Conservation (phyloP, 2,329 filamentous ascomycete species). For the Eutypa lata region DNA sequence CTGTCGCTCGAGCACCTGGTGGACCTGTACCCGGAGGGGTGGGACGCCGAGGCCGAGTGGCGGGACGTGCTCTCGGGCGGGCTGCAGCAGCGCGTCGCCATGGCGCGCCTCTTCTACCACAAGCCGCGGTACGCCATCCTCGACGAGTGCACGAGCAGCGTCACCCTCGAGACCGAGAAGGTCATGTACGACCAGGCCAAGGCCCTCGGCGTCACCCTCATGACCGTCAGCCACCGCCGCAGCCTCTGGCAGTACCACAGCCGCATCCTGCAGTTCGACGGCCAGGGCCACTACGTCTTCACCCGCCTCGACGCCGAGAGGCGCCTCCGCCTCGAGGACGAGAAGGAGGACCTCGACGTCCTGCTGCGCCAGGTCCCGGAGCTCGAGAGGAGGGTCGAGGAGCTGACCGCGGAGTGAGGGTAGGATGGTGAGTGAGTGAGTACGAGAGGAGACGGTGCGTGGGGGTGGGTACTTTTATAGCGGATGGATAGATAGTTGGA, state of each 20-base stretch:
- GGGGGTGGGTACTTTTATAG: neutral
- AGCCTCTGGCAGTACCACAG: constrained; percentile 97
- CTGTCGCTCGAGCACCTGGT: constrained; percentile 84
- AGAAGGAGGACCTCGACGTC: constrained; percentile 90
- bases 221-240: constrained; percentile 90
- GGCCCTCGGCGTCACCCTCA: constrained; percentile 83
- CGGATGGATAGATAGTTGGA: too few species aligned
- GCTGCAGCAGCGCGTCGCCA: constrained; percentile 92
- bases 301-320: constrained; percentile 84
- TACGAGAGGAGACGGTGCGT: neutral
- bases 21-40: constrained; percentile 70
- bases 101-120: constrained; percentile 95
- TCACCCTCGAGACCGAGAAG: constrained; percentile 93
- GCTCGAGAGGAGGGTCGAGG: constrained; percentile 77
- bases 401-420: constrained; percentile 57
- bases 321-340: constrained; percentile 84
- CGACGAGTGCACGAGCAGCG: constrained; percentile 91
- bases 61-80: constrained; percentile 89
- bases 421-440: neutral
- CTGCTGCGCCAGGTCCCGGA: constrained; percentile 83
- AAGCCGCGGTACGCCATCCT: constrained; percentile 89
- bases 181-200: constrained; percentile 98
- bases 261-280: constrained; percentile 94
- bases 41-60: constrained; percentile 96
- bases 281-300: constrained; percentile 88